phyloP scores from a whole-genome alignment of 148 eudicot genomes.

The Simmondsia chinensis region DNA sequence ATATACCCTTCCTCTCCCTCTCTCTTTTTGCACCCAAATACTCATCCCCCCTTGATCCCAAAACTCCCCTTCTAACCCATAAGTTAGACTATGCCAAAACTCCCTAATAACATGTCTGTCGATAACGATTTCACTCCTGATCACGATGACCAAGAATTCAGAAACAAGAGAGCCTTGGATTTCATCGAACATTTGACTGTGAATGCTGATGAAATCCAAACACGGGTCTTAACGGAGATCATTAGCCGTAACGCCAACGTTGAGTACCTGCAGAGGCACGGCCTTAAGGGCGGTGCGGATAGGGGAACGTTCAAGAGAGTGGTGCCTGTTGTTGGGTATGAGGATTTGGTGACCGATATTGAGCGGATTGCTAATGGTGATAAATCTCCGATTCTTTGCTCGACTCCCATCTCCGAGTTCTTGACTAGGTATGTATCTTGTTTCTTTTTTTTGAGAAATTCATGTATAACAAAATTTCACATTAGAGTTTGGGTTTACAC shows the following conservation, averaged over 20 bases:
- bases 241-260: constrained; percentile 15
- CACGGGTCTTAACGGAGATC: constrained; percentile 11
- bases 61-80: too few relatives aligned
- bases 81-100: too few relatives aligned
- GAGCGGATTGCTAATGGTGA: constrained; percentile 26
- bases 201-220: constrained; percentile 19
- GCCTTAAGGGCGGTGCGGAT: constrained; percentile 8
- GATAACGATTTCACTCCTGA: too few relatives aligned
- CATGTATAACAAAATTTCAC: too few relatives aligned
- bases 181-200: constrained; percentile 18
- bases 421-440: constrained; percentile 19
- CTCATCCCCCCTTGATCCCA: too few relatives aligned
- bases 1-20: too few relatives aligned
- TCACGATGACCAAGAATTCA: constrained; percentile 2
- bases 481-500: too few relatives aligned
- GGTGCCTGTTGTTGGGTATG: constrained; percentile 19
- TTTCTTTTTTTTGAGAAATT: too few relatives aligned
- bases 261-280: constrained; percentile 16
- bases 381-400: constrained; percentile 19
- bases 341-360: constrained; percentile 12
- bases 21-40: too few relatives aligned
- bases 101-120: too few relatives aligned
- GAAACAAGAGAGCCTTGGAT: constrained; percentile 11
- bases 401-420: constrained; percentile 21
- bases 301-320: constrained; percentile 13